These are phyloP conservation scores for Emmonsiellopsis sp. DNA, from an alignment of 2,329 filamentous ascomycete genomes.

Conservation along the genomic window DNA sequence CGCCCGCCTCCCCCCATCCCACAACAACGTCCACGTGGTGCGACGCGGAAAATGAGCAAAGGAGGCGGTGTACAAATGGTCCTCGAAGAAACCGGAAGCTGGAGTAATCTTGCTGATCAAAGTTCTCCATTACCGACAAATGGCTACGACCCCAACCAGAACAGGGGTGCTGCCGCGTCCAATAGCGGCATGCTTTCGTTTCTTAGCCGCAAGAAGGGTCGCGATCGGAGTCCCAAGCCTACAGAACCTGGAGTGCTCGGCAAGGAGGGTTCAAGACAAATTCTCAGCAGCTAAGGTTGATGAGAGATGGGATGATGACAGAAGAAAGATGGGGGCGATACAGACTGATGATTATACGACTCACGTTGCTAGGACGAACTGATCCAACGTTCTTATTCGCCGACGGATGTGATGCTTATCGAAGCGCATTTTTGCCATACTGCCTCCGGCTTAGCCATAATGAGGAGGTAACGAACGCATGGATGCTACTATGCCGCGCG, in stretches of 20 bases:
- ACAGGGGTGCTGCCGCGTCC: conserved; percentile 47
- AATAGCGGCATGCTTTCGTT: conserved; percentile 79
- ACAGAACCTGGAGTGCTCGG: conserved; percentile 88
- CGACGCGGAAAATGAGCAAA: conserved; percentile 63
- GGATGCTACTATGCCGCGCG: too few species aligned
- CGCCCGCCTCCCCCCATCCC: conserved; percentile 26
- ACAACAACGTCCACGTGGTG: conserved; percentile 44
- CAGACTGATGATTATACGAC: too few species aligned
- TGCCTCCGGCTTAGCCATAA: too few species aligned
- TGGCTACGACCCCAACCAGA: conserved; percentile 35
- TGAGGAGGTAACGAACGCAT: too few species aligned
- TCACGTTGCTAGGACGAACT: too few species aligned
- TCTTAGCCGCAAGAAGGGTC: conserved; percentile 76
- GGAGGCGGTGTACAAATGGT: conserved; percentile 84
- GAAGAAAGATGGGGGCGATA: too few species aligned
- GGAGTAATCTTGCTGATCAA: conserved; percentile 81
- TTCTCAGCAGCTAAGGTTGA: conserved; percentile 48
- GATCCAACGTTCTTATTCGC: too few species aligned
- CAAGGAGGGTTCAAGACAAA: conserved; percentile 82
- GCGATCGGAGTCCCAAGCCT: conserved; percentile 86
- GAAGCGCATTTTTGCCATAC: too few species aligned
- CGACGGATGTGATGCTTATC: too few species aligned
- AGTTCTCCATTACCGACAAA: conserved; percentile 65
- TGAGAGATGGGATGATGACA: conserved; percentile 16
- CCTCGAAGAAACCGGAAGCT: conserved; percentile 78